Conservation (phyloP, 768 basidiomycete species). For the Leccinum subtestaceum region DNA sequence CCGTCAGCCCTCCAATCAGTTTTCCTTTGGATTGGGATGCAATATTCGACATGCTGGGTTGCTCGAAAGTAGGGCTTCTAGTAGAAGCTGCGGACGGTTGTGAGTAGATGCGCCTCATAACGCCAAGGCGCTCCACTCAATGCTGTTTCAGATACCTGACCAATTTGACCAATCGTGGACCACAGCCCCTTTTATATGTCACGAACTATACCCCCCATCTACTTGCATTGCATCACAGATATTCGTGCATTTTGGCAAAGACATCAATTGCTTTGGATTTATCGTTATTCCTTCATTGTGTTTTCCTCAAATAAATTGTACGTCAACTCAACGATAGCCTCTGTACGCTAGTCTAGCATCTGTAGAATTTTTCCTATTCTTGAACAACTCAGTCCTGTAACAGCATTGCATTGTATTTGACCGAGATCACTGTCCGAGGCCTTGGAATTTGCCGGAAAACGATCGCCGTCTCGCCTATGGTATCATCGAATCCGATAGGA, state of each 20-base stretch:
- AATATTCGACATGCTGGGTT: conserved; percentile 30
- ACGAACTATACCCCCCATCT: neutral
- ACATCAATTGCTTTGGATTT: neutral
- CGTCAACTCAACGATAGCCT: neutral
- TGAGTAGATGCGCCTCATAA: conserved; percentile 7
- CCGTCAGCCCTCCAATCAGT: conserved; percentile 15
- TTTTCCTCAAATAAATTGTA: conserved; percentile 1
- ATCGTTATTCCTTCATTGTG: neutral
- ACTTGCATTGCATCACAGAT: conserved; percentile 3
- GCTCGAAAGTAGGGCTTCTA: neutral
- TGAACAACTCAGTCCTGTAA: neutral
- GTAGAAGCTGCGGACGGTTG: conserved; percentile 2
- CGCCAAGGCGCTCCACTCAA: neutral
- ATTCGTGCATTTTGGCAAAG: conserved; percentile 4
- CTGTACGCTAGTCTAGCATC: neutral
- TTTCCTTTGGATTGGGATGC: conserved; percentile 30
- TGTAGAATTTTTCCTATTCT: neutral
- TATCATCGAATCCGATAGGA: neutral
- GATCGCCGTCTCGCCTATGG: neutral
- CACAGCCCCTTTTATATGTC: neutral
- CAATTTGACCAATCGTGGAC: neutral
- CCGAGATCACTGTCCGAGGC: neutral
- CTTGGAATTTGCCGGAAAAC: neutral
- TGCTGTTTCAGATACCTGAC: conserved; percentile 4
- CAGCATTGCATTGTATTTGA: conserved; percentile 1